phyloP scores from a whole-genome alignment of 208 protist genomes.

The Strigomonas galati region DNA sequence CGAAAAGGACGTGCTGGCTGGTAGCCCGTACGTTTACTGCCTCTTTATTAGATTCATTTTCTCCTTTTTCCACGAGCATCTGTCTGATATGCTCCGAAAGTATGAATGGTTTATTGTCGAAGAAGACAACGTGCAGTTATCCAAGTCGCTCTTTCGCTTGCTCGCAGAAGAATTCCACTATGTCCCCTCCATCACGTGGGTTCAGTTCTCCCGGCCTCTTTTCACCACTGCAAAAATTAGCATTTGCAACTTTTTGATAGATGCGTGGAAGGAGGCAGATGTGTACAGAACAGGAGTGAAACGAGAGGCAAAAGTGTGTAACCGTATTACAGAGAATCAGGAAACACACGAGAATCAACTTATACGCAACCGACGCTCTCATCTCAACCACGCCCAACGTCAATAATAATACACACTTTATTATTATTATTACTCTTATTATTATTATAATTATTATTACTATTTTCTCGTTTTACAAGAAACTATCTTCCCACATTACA shows the following conservation, averaged over 20 bases:
- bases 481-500: too few species aligned
- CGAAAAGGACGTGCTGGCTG: conserved; percentile 39
- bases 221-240: conserved; percentile 39
- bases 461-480: too few species aligned
- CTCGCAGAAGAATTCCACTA: conserved; percentile 19
- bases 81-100: conserved; percentile 23
- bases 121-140: conserved; percentile 22
- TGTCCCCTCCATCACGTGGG: conserved; percentile 16
- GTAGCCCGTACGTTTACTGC: conserved; percentile 37
- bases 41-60: conserved; percentile 47
- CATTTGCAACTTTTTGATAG: conserved; percentile 36
- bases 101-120: conserved; percentile 57
- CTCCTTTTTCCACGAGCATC: conserved; percentile 23
- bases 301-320: too few species aligned
- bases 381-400: too few species aligned
- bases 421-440: neutral
- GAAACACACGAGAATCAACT: too few species aligned
- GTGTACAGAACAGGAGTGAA: neutral
- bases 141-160: conserved; percentile 24
- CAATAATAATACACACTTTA: too few species aligned
- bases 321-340: too few species aligned
- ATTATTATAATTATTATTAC: too few species aligned
- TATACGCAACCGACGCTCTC: too few species aligned
- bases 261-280: neutral
- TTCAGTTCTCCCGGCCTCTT: conserved; percentile 32